Percentiles rank a stretch among this genome's conserved stretches.
phyloP scores from a whole-genome alignment of 441 rosid genomes.

The Syzygium syzygioides region DNA sequence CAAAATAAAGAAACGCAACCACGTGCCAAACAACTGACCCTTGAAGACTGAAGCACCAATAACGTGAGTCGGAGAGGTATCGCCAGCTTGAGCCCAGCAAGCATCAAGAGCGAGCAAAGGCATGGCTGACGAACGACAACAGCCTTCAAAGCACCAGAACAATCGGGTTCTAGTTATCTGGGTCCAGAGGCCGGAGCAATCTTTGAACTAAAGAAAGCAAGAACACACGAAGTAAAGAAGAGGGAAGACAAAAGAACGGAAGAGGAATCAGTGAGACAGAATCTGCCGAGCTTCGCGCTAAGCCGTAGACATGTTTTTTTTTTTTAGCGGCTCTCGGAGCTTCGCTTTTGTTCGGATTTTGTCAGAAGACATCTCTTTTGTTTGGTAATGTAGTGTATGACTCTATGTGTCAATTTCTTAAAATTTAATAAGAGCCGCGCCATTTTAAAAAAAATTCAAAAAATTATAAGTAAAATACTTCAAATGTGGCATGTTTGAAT shows the following conservation, averaged over 20 bases:
- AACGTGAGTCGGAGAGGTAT: conserved; percentile 2
- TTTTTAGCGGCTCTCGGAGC: neutral
- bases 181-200: neutral
- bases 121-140: conserved; percentile 24
- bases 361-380: neutral
- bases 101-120: conserved; percentile 27
- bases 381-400: neutral
- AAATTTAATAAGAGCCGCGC: neutral
- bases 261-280: neutral
- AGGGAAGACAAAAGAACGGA: too few species aligned
- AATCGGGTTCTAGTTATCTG: too few species aligned
- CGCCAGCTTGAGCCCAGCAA: conserved; percentile 19
- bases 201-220: neutral
- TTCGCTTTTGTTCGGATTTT: neutral
- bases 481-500: neutral
- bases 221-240: too few species aligned
- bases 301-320: neutral
- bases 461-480: neutral
- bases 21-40: conserved; percentile 1
- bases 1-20: neutral
- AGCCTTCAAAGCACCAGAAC: neutral
- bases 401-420: neutral
- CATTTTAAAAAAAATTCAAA: neutral
- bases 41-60: conserved; percentile 9
- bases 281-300: neutral